Evolutionary conservation across 352 stramenopile species (phyloP).

Genomic region (Thalassiosira delicatula): DNA sequence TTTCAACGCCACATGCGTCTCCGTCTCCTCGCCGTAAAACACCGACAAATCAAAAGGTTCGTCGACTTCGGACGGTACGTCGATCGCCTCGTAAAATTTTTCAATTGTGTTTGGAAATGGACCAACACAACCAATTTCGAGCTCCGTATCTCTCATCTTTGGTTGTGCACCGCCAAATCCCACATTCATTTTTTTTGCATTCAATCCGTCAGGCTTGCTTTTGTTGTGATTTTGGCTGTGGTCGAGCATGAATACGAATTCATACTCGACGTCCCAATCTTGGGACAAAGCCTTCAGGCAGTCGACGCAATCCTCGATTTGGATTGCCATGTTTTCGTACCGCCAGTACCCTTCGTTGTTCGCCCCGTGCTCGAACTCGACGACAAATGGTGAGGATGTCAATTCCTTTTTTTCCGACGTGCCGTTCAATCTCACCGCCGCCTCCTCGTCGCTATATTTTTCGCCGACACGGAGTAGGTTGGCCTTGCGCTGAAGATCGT

Average conservation of each 20-base stretch:
- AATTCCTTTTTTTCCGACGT: slow-evolving; percentile 18
- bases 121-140: slow-evolving; percentile 21
- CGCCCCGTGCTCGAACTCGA: slow-evolving; percentile 25
- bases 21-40: too few species aligned
- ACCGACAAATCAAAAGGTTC: too few species aligned
- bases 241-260: slow-evolving; percentile 28
- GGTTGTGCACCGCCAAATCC: slow-evolving; percentile 11
- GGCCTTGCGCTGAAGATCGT: too few species aligned
- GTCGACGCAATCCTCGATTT: slow-evolving; percentile 40
- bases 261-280: slow-evolving; percentile 18
- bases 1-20: too few species aligned
- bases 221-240: slow-evolving; percentile 32
- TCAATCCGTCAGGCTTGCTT: slow-evolving; percentile 25
- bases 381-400: slow-evolving; percentile 19
- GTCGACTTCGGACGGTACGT: too few species aligned
- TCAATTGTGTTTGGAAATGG: too few species aligned
- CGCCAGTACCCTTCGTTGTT: slow-evolving; percentile 40
- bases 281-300: slow-evolving; percentile 16
- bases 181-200: slow-evolving; percentile 30
- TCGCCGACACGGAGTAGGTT: too few species aligned
- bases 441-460: too few species aligned
- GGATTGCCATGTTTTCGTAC: slow-evolving; percentile 21
- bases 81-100: too few species aligned
- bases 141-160: slow-evolving; percentile 7
- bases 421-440: slow-evolving; percentile 12